Percentiles rank a stretch among this genome's conserved stretches.
phyloP scores from a whole-genome alignment of 495 filamentous ascomycete species.

The Cladorrhinum samala region DNA sequence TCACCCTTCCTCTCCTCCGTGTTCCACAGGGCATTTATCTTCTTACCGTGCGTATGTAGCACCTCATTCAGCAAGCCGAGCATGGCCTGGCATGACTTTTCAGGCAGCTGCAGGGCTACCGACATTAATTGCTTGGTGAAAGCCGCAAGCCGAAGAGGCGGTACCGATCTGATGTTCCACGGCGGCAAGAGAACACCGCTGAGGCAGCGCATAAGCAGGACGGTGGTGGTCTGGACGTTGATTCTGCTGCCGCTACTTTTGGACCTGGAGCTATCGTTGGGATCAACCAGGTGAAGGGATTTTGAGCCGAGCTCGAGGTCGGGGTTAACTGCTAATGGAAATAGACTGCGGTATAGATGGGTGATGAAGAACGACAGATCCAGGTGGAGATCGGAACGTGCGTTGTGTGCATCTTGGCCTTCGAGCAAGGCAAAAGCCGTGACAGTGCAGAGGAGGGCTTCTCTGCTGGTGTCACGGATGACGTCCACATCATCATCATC shows the following conservation, averaged over 20 bases:
- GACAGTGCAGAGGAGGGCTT: constrained; percentile 87
- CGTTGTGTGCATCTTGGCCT: constrained; percentile 76
- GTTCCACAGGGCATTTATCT: constrained; percentile 36
- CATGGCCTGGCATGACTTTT: constrained; percentile 75
- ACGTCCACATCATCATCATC: no score
- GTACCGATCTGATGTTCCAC: constrained; percentile 53
- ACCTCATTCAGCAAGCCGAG: constrained; percentile 69
- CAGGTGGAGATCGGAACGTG: constrained; percentile 59
- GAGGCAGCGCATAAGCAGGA: constrained; percentile 81
- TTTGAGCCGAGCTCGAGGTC: constrained; percentile 82
- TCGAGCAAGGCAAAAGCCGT: constrained; percentile 91
- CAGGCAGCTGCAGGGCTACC: constrained; percentile 73
- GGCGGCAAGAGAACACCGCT: constrained; percentile 68
- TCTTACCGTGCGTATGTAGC: constrained; percentile 47
- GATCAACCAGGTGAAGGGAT: constrained; percentile 73
- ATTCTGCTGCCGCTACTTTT: constrained; percentile 54
- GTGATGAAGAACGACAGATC: constrained; percentile 93
- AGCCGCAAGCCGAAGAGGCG: constrained; percentile 72
- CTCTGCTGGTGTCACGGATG: constrained; percentile 65
- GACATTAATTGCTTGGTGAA: constrained; percentile 92
- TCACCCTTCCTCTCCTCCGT: constrained; percentile 82
- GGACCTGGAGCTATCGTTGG: constrained; percentile 40
- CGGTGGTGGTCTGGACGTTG: constrained; percentile 87
- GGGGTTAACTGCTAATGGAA: constrained; percentile 68
- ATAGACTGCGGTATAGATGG: constrained; percentile 80